Base-by-base conservation (phyloP, 306 rosid species). In the Malus asiatica region DNA sequence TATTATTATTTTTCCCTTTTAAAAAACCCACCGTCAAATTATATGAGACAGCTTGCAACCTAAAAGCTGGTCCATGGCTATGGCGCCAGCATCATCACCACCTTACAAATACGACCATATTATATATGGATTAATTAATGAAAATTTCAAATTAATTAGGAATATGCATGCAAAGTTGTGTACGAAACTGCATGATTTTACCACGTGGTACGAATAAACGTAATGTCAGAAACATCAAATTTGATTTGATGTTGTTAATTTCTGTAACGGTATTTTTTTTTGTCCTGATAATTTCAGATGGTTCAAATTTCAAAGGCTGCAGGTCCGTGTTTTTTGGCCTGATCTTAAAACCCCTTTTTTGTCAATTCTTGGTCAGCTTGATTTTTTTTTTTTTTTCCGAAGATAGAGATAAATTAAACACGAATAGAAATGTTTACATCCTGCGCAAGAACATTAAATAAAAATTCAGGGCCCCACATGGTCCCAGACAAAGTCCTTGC, bases 211-310 rank as follows among this genome's bases (percentile, higher is more conserved):
- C 20, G 55, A 20, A 48, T 48, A 48, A 5, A 6, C 20, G 55
- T 4, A 48, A 48, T 48, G 20, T 48, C 55, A 16, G 2, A 5
- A 51, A 51, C 55, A 51, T 48, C 16, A 51, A 6, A 51, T 51
- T 51, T 51, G 55, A 51, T 5, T n/a, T 60, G 30, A 12, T 25
- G 32, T 25, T 60, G 35, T 20, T 22, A 3, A 15, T 15, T 51
- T 51, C 20, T 51, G 20, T 2, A 5, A 51, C 6, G 1, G 6
- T 30, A 16, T 4, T 63, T 30, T 8, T 51, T 48, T 70, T 51
- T 70, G 74, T 70, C 74, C 5, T 70, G 61, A 29, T 33, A 51
- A 51, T 51, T 51, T 52, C 16, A 70, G 55, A n/a, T 75, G 62
- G 14, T n/a, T 61, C 66, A 25, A 9, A 25, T 23, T 59, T 61